Evolutionary conservation across 1,139 yeast genomes (phyloP), one percentile per base, ranked within the genome.

Genomic region (Hyphopichia burtonii): DNA sequence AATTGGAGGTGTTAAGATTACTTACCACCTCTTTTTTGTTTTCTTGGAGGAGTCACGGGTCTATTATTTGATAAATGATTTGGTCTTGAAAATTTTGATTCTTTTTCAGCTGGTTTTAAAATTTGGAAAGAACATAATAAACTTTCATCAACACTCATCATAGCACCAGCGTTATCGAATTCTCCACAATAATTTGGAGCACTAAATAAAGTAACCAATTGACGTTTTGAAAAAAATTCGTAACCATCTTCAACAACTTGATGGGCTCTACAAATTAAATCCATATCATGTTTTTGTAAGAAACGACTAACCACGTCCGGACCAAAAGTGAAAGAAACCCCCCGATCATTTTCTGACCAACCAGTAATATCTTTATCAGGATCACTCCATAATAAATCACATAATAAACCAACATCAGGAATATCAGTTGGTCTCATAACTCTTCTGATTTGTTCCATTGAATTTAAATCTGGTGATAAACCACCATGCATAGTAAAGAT

Each of bases 401-500:
- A 91, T 55, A 93, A 77, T 59, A 93, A 78, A 25, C 99, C 97
- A 49, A 88, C 94, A 66, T 93, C 98, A 41, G 99, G 98, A 58
- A 93, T 90, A 73, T 93, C 98, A 36, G 98, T 93, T 50, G 98
- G 98, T 71, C 99, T 84, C 96, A 90, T 91, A 50, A 93, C 96
- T 63, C 96, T 83, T 75, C 97, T 86, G 59, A 93, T 91, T 71
- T 93, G 98, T 66, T 91, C 97, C 98, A 93, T 89, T 43, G 95
- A 82, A 72, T 89, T 91, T 65, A 93, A 81, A 69, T 91, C 97
- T 40, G 99, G 99, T 28, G 96, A 87, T 56, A 93, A 78, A 46
- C 99, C 99, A 57, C 99, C 99, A 69, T 93, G 99, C 96, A 93
- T 90, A 51, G 97, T 88, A 66, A 93, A 91, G 67, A 93, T 93